Conservation (phyloP, 768 basidiomycete species). For the Lactarius psammicola region DNA sequence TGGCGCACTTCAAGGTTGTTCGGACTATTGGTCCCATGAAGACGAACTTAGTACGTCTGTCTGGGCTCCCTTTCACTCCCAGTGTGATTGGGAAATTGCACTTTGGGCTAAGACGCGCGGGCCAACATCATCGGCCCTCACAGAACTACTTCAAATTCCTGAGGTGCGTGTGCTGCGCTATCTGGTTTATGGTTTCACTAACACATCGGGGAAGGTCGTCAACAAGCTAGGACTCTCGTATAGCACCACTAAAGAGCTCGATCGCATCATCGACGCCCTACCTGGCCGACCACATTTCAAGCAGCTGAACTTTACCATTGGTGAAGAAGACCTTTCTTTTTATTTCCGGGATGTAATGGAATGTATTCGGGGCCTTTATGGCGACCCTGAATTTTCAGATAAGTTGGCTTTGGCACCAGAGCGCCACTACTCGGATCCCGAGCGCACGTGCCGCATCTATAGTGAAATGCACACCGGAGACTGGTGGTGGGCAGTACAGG, state of each 20-base stretch:
- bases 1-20: neutral
- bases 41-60: neutral
- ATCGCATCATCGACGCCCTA: too few species aligned
- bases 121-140: neutral
- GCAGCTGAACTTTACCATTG: neutral
- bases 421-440: too few species aligned
- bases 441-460: too few species aligned
- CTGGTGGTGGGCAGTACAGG: too few species aligned
- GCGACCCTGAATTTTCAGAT: too few species aligned
- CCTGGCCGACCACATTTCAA: neutral
- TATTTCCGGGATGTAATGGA: too few species aligned
- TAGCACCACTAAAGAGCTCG: too few species aligned
- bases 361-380: too few species aligned
- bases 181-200: neutral
- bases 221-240: too few species aligned
- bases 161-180: neutral
- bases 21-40: neutral
- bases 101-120: neutral
- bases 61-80: neutral
- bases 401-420: too few species aligned
- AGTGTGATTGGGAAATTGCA: neutral
- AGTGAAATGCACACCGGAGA: too few species aligned
- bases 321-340: neutral
- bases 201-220: too few species aligned
- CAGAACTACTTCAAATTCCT: neutral